Evolutionary conservation across 1,284 basidiomycete species (phyloP).

Genomic region (Tilletia caries): DNA sequence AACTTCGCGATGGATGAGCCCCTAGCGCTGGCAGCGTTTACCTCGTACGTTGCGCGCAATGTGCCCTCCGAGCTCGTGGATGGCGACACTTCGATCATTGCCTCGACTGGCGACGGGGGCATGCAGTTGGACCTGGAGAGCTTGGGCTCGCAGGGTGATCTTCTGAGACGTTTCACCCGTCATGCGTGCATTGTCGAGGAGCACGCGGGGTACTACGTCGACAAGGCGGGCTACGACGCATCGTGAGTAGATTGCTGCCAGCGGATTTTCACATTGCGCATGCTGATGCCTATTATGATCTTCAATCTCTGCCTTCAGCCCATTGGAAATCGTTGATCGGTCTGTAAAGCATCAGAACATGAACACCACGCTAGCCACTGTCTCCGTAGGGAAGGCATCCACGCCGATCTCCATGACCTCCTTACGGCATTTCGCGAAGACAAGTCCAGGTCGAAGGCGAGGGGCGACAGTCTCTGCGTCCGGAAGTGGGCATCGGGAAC

Average conservation of each 20-base stretch:
- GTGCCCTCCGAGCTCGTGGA: conserved; percentile 22
- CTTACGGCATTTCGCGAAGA: background rate
- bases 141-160: conserved; percentile 17
- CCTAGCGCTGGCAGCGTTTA: conserved; percentile 33
- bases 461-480: background rate
- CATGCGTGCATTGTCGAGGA: conserved; percentile 39
- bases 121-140: background rate
- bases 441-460: background rate
- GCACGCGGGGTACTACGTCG: conserved; percentile 33
- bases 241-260: conserved; percentile 8
- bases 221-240: conserved; percentile 38
- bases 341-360: background rate
- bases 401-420: background rate
- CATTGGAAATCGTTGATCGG: background rate
- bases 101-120: background rate
- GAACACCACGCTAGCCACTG: background rate
- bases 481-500: background rate
- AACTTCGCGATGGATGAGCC: conserved; percentile 39
- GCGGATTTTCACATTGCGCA: no score
- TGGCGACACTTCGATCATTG: background rate
- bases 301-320: background rate
- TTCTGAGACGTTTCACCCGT: conserved; percentile 28
- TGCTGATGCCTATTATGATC: background rate
- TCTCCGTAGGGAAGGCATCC: background rate
- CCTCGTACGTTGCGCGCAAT: conserved; percentile 29